Conservation (phyloP, 768 basidiomycete species). For the Termitomyces heimii region DNA sequence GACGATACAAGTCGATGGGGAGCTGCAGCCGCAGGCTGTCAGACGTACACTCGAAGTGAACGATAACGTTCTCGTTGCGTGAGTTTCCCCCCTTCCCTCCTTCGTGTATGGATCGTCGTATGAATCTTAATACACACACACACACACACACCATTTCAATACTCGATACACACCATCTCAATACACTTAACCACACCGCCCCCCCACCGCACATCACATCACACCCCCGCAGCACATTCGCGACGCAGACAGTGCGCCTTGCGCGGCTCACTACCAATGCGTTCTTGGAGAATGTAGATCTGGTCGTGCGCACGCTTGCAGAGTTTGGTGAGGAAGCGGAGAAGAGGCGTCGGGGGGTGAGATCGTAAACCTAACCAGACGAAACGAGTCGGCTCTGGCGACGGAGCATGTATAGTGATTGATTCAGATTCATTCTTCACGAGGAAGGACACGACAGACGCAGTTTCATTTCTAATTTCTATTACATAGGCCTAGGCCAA, state of each 20-base stretch:
- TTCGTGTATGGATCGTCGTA: constrained; percentile 8
- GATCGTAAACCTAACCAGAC: too few species aligned
- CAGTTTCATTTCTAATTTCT: too few species aligned
- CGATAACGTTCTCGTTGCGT: constrained; percentile 71
- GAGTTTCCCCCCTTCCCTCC: constrained; percentile 23
- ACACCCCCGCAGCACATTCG: constrained; percentile 51
- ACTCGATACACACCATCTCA: too few species aligned
- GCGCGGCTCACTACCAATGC: constrained; percentile 80
- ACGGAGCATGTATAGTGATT: too few species aligned
- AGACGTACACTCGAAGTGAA: constrained; percentile 65
- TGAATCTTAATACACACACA: too few species aligned
- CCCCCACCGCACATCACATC: too few species aligned
- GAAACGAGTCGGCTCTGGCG: too few species aligned
- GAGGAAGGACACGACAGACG: too few species aligned
- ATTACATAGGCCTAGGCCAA: too few species aligned
- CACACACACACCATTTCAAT: too few species aligned
- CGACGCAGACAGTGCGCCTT: constrained; percentile 78
- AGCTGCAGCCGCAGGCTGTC: constrained; percentile 78
- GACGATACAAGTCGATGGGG: constrained; percentile 81
- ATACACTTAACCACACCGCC: too few species aligned
- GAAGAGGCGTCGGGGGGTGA: constrained; percentile 8
- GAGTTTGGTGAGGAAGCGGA: constrained; percentile 72
- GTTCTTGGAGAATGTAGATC: constrained; percentile 85
- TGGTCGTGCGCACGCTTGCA: constrained; percentile 76
- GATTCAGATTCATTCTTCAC: too few species aligned